Conservation (phyloP, 2,329 filamentous ascomycete species). For the Colletotrichum shisoi region DNA sequence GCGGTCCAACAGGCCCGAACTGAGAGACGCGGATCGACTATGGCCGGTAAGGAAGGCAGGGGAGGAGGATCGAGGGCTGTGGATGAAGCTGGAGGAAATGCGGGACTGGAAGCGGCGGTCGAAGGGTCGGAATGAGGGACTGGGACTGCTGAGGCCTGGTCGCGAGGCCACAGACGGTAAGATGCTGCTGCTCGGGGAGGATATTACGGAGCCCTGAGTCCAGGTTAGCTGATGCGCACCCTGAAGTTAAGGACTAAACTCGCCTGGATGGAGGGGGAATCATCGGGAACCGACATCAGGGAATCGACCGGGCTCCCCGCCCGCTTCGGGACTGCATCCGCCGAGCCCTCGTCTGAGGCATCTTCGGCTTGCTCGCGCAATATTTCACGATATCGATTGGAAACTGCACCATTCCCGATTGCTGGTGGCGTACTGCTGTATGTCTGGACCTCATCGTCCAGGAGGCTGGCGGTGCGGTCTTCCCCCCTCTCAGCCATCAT, state of each 20-base stretch:
- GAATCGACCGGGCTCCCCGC: conserved; percentile 74
- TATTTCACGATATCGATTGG: conserved; percentile 57
- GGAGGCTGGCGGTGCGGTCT: conserved; percentile 48
- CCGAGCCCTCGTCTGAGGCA: conserved; percentile 61
- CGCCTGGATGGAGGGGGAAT: conserved; percentile 85
- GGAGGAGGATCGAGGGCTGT: conserved; percentile 74
- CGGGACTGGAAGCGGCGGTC: conserved; percentile 93
- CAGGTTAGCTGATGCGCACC: conserved; percentile 21
- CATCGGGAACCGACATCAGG: conserved; percentile 76
- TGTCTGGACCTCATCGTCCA: conserved; percentile 49
- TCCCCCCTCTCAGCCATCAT: conserved; percentile 51
- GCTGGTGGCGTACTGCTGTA: conserved; percentile 41
- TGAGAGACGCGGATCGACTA: conserved; percentile 81
- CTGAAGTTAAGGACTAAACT: conserved; percentile 41
- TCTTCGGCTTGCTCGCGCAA: conserved; percentile 55
- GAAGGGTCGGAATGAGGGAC: conserved; percentile 88
- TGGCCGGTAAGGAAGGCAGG: conserved; percentile 79
- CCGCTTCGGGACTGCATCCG: conserved; percentile 62
- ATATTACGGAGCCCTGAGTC: conserved; percentile 64
- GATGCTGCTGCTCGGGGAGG: conserved; percentile 76
- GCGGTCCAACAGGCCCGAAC: conserved; percentile 71
- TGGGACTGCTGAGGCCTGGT: conserved; percentile 71
- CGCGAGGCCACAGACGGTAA: conserved; percentile 74
- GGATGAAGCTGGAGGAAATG: conserved; percentile 65
- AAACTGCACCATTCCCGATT: conserved; percentile 50